Conservation (phyloP, 345 rosid genomes). For the Rhodamnia argentea region DNA sequence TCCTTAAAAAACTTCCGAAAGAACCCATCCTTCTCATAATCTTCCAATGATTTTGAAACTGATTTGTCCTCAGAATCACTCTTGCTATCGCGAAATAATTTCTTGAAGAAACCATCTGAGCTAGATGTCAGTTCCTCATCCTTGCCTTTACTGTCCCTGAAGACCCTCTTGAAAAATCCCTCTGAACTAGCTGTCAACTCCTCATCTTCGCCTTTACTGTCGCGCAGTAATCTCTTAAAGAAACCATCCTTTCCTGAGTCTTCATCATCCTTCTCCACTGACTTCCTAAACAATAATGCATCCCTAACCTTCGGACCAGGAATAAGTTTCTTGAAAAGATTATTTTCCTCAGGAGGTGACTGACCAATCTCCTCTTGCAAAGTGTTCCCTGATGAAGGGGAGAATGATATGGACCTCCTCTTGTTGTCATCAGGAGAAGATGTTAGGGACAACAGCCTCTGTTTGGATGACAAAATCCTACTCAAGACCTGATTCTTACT, state of each 20-base stretch:
- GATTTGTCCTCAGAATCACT: conserved; percentile 37
- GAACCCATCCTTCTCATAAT: conserved; percentile 82
- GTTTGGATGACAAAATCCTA: conserved; percentile 77
- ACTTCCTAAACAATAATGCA: conserved; percentile 91
- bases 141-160: conserved; percentile 60
- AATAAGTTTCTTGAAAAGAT: conserved; percentile 82
- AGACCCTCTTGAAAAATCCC: conserved; percentile 67
- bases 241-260: conserved; percentile 91
- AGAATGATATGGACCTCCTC: conserved; percentile 55
- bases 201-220: conserved; percentile 68
- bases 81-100: conserved; percentile 55
- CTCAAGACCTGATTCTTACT: conserved; percentile 88
- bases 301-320: conserved; percentile 93
- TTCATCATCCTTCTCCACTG: conserved; percentile 82
- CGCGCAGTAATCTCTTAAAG: conserved; percentile 87
- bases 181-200: conserved; percentile 63
- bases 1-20: conserved; percentile 77
- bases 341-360: conserved; percentile 65
- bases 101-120: conserved; percentile 81
- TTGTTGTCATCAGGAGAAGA: conserved; percentile 61
- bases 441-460: conserved; percentile 70
- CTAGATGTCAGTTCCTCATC: conserved; percentile 54
- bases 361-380: conserved; percentile 58
- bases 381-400: conserved; percentile 47
- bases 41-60: conserved; percentile 49